Evolutionary conservation across 345 rosid species (phyloP).

Genomic region (Rubroshorea leprosula): DNA sequence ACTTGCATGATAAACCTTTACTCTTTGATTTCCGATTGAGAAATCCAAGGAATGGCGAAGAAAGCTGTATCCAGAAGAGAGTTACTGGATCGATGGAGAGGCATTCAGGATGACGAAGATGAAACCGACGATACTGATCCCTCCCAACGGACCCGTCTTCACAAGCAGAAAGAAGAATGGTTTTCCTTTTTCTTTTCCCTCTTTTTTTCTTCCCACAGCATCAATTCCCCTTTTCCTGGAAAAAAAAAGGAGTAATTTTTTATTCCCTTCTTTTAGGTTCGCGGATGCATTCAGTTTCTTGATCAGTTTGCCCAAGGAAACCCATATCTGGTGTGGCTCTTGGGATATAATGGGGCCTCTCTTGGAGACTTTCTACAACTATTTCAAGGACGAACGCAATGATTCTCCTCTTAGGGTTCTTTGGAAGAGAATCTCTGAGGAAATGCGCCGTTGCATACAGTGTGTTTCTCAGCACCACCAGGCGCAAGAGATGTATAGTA

Average conservation of each 20-base stretch:
- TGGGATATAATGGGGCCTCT: constrained; percentile 91
- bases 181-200: constrained; percentile 5
- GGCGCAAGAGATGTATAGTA: constrained; percentile 65
- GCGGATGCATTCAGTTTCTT: constrained; percentile 65
- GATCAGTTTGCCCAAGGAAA: constrained; percentile 59
- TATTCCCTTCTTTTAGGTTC: constrained; percentile 48
- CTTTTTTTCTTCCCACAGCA: not conserved
- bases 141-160: constrained; percentile 36
- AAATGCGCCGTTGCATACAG: constrained; percentile 67
- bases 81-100: constrained; percentile 66
- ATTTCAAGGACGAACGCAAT: constrained; percentile 54
- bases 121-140: constrained; percentile 43
- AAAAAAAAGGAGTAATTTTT: too few species aligned
- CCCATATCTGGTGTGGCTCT: constrained; percentile 78
- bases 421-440: constrained; percentile 75
- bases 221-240: not conserved
- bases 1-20: not conserved
- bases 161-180: constrained; percentile 80
- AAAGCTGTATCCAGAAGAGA: constrained; percentile 35
- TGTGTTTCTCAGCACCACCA: constrained; percentile 94
- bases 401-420: constrained; percentile 76
- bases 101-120: constrained; percentile 75
- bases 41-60: constrained; percentile 29
- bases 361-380: constrained; percentile 83
- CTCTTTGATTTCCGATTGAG: not conserved